These are phyloP conservation scores for Zygotorulaspora danielsina DNA, from an alignment of 805 yeast genomes.

Conservation along the genomic window DNA sequence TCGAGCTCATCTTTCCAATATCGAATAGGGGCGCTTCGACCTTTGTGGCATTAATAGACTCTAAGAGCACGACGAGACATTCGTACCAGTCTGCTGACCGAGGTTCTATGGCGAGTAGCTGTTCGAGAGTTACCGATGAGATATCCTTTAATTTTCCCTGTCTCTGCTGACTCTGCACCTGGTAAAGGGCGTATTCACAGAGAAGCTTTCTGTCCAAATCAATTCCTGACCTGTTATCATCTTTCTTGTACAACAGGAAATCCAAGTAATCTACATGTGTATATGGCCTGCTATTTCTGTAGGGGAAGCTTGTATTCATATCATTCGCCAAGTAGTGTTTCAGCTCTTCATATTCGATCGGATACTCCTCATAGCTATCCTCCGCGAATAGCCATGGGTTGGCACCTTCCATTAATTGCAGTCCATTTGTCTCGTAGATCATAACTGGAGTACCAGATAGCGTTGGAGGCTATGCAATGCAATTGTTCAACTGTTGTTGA, in stretches of 20 bases:
- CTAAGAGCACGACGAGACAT: slow-evolving; percentile 18
- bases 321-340: slow-evolving; percentile 24
- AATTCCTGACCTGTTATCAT: slow-evolving; percentile 14
- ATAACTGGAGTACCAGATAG: no score
- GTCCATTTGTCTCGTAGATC: not conserved
- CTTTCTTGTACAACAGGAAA: slow-evolving; percentile 21
- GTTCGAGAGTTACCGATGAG: slow-evolving; percentile 8
- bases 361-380: slow-evolving; percentile 28
- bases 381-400: slow-evolving; percentile 28
- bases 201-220: slow-evolving; percentile 30
- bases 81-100: slow-evolving; percentile 21
- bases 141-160: slow-evolving; percentile 6
- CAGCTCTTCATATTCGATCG: slow-evolving; percentile 27
- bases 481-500: not conserved
- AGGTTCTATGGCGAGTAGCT: slow-evolving; percentile 13
- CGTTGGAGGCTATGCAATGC: no score
- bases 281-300: slow-evolving; percentile 12
- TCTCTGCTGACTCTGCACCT: slow-evolving; percentile 18
- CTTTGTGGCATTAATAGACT: slow-evolving; percentile 21
- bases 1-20: not conserved
- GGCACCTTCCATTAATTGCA: slow-evolving; percentile 22
- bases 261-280: slow-evolving; percentile 29
- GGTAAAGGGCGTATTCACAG: slow-evolving; percentile 30
- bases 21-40: slow-evolving; percentile 14
- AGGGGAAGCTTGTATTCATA: slow-evolving; percentile 7